Base-by-base conservation (phyloP, 2,329 filamentous ascomycete species). In the Hypoxylon sp. region DNA sequence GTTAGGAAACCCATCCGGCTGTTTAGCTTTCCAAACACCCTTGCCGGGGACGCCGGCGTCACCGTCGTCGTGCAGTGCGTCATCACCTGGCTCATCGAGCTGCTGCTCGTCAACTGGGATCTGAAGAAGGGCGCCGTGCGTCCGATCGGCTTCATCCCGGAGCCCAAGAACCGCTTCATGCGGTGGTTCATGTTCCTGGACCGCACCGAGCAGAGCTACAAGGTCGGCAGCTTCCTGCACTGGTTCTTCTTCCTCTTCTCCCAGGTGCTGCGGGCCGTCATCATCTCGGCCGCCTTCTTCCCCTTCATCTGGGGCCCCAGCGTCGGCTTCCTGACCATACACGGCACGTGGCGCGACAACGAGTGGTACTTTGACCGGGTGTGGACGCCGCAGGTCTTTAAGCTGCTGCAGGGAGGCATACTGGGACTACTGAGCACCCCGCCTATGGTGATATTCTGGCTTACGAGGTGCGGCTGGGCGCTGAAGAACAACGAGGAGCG, bases 61-160 rank as follows among this genome's bases (percentile, higher is more conserved):
- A 83, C 81, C n/a, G 75, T 82, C 55, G 72, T 83, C 59, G 48
- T 83, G 47, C 81, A 83, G 67, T 77, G 73, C 62, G 67, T 80
- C 60, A 71, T 82, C 42, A 84, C 81, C 18, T 84, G 81, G 81
- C 70, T 81, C 47, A 71, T 81, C 37, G 79, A 83, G 65, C 70
- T 76, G 29, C 55, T 75, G 23, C 67, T 83, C n/a, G 80, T 84
- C 21, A 77, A 77, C 62, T 71, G 72, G 18, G 80, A 83, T 68
- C 70, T 84, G 17, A 72, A 69, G 18, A 70, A 70, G 27, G 77
- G 79, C 27, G 73, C 71, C 7, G 74, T 84, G 40, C 75, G 79
- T 55, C 76, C 82, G 21, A 76, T 83, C 24, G 79, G 79, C 27
- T 79, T 79, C 61, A 56, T 77, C 60, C 63, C 67, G 4, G 68